These are phyloP conservation scores for Trichocladium antarcticum DNA, from an alignment of 495 filamentous ascomycete species.

Conservation along the genomic window DNA sequence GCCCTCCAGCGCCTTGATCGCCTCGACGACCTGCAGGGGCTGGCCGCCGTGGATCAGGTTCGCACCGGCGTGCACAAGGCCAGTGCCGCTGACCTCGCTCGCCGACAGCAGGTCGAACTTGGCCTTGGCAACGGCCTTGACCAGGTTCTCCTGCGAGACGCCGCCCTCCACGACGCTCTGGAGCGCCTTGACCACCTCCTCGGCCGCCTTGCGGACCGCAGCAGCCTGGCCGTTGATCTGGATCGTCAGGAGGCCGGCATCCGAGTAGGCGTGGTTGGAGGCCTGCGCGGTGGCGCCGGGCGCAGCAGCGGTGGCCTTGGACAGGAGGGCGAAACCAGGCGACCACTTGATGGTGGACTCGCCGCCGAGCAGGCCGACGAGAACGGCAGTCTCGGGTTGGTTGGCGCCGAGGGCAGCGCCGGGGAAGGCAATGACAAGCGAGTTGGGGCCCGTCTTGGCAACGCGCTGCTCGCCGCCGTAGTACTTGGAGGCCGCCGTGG, in stretches of 20 bases:
- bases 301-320: conserved; percentile 57
- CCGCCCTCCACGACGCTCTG: conserved; percentile 66
- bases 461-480: conserved; percentile 90
- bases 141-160: conserved; percentile 69
- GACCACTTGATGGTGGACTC: conserved; percentile 91
- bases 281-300: conserved; percentile 57
- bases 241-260: conserved; percentile 81
- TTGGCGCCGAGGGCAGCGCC: conserved; percentile 68
- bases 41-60: conserved; percentile 63
- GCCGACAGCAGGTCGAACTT: conserved; percentile 87
- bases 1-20: conserved; percentile 63
- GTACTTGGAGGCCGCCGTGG: conserved; percentile 58
- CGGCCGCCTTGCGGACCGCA: conserved; percentile 47
- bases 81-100: conserved; percentile 66
- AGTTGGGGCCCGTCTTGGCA: conserved; percentile 56
- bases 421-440: conserved; percentile 82
- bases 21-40: conserved; percentile 75
- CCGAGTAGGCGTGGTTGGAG: conserved; percentile 76
- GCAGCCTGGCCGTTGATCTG: conserved; percentile 61
- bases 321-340: conserved; percentile 78
- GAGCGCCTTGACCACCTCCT: conserved; percentile 63
- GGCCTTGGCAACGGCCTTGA: conserved; percentile 82
- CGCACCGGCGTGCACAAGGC: conserved; percentile 43
- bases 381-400: conserved; percentile 83
- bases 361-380: conserved; percentile 83